Percentiles rank a stretch among this genome's conserved stretches.
phyloP scores from a whole-genome alignment of 2,329 filamentous ascomycete genomes.

The Geoglossum cookeanum region DNA sequence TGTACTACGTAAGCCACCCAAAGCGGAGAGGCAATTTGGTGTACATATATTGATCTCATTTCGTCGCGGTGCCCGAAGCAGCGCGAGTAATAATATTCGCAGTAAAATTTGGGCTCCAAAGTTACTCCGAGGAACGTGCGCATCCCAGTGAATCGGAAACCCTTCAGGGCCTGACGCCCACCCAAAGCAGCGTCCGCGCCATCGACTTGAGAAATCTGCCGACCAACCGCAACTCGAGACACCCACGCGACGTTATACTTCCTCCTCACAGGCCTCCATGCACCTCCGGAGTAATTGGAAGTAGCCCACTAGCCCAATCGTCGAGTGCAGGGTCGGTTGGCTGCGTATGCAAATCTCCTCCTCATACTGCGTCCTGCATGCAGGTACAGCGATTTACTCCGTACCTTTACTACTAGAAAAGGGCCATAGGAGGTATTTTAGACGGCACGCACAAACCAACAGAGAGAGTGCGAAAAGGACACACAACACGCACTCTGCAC shows the following conservation, averaged over 20 bases:
- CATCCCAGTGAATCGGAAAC: background rate
- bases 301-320: background rate
- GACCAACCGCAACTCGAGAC: background rate
- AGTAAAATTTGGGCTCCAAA: background rate
- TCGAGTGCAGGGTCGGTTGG: background rate
- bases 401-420: background rate
- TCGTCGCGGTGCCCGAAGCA: background rate
- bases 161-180: background rate
- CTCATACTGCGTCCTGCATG: background rate
- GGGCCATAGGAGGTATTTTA: background rate
- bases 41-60: background rate
- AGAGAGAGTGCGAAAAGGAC: background rate
- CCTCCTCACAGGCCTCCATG: background rate
- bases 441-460: background rate
- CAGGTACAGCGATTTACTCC: background rate
- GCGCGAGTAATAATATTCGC: background rate
- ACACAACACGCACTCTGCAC: background rate
- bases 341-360: conserved; percentile 1
- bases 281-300: background rate
- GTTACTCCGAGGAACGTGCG: background rate
- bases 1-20: background rate
- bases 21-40: background rate
- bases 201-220: background rate
- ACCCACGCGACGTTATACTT: background rate
- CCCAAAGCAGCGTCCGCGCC: background rate